These are phyloP conservation scores for Penicillium pancosmium DNA, from an alignment of 495 filamentous ascomycete species.

Conservation along the genomic window DNA sequence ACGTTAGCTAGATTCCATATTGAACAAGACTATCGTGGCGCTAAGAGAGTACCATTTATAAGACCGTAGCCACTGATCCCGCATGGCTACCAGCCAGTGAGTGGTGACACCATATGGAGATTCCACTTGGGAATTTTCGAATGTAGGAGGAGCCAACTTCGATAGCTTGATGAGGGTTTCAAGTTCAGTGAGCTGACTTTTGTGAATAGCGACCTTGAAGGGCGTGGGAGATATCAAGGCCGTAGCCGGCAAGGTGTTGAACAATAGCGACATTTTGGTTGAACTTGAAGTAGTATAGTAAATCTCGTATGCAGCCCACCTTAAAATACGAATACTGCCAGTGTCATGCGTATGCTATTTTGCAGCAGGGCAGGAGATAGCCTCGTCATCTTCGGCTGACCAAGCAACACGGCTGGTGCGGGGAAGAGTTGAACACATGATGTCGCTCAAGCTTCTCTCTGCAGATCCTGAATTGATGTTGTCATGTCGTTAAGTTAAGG, in stretches of 20 bases:
- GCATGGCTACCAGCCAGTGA: slow-evolving; percentile 59
- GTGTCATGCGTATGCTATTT: too few species aligned
- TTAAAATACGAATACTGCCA: too few species aligned
- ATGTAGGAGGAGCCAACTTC: slow-evolving; percentile 54
- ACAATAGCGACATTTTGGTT: slow-evolving; percentile 28
- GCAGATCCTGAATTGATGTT: too few species aligned
- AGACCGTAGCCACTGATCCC: slow-evolving; percentile 51
- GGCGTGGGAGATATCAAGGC: slow-evolving; percentile 30
- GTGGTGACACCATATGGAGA: slow-evolving; percentile 55
- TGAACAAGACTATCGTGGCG: not conserved
- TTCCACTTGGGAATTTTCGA: slow-evolving; percentile 50
- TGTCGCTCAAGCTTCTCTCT: too few species aligned
- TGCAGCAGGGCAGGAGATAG: too few species aligned
- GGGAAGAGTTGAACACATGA: too few species aligned
- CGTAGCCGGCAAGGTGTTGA: slow-evolving; percentile 31
- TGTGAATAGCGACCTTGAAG: slow-evolving; percentile 48
- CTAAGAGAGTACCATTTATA: slow-evolving; percentile 45
- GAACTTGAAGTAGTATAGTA: too few species aligned
- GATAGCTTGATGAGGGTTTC: slow-evolving; percentile 52
- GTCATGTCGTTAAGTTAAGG: too few species aligned
- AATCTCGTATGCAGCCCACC: too few species aligned
- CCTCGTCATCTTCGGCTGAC: too few species aligned
- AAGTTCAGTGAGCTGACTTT: slow-evolving; percentile 50
- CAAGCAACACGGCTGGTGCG: too few species aligned
- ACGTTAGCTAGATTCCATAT: not conserved